phyloP scores from a whole-genome alignment of 2,329 filamentous ascomycete genomes.

The Chaetomium olivaceum region DNA sequence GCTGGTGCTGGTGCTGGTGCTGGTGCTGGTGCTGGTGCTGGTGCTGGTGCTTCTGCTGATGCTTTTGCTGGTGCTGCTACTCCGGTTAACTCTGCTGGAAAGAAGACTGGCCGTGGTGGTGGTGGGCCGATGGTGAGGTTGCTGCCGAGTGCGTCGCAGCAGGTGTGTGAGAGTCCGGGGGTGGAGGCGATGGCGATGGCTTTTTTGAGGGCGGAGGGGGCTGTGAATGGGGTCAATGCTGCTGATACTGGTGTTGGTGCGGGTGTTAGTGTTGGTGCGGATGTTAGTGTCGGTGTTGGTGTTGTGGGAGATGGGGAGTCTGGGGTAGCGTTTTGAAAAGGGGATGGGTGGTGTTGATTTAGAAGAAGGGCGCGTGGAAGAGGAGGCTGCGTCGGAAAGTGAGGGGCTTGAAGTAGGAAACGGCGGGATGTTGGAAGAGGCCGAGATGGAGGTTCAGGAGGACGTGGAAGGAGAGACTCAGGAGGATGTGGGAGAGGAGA shows the following conservation, averaged over 20 bases:
- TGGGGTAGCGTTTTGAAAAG: background rate
- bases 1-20: no score
- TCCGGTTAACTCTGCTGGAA: no score
- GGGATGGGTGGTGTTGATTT: background rate
- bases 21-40: no score
- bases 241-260: background rate
- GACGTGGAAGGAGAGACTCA: background rate
- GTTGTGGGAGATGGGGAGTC: background rate
- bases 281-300: background rate
- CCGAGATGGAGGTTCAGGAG: background rate
- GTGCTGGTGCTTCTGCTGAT: no score
- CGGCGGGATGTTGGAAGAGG: background rate
- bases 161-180: constrained; percentile 42
- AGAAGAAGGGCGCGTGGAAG: constrained; percentile 2
- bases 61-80: no score
- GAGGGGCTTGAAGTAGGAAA: background rate
- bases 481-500: background rate
- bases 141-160: constrained; percentile 48
- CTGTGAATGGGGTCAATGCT: background rate
- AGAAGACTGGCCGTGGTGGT: no score
- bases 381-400: background rate
- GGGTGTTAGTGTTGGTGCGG: background rate
- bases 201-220: constrained; percentile 49
- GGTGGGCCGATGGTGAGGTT: constrained; percentile 28
- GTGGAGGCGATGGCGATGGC: constrained; percentile 52